Conservation (phyloP, 495 filamentous ascomycete genomes). For the Rusavskia elegans region DNA sequence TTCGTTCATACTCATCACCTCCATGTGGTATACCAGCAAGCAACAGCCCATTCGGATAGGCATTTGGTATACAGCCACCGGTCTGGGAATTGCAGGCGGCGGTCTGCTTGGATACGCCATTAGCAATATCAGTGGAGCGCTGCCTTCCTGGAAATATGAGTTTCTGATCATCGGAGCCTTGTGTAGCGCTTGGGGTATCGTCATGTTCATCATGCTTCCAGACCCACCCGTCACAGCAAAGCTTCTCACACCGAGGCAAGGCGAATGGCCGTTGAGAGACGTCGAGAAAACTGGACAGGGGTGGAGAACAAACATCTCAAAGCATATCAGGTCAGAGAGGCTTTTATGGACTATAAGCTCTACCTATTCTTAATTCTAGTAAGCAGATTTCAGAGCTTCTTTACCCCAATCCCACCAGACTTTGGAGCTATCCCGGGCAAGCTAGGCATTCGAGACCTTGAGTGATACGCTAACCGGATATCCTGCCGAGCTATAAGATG, state of each 20-base stretch:
- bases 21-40: constrained; percentile 35
- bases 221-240: constrained; percentile 46
- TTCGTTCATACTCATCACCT: constrained; percentile 23
- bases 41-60: constrained; percentile 45
- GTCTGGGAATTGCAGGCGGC: constrained; percentile 40
- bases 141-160: constrained; percentile 42
- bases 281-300: constrained; percentile 46
- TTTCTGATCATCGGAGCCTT: constrained; percentile 36
- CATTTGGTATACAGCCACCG: constrained; percentile 44
- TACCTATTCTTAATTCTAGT: constrained; percentile 42
- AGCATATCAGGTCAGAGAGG: constrained; percentile 39
- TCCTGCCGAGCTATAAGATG: too few relatives aligned
- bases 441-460: too few relatives aligned
- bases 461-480: too few relatives aligned
- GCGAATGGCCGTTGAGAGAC: constrained; percentile 38
- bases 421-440: too few relatives aligned
- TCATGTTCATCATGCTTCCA: constrained; percentile 43
- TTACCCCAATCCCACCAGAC: too few relatives aligned
- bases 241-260: constrained; percentile 41
- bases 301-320: constrained; percentile 51
- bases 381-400: too few relatives aligned
- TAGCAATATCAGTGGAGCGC: constrained; percentile 33
- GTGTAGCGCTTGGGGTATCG: constrained; percentile 38
- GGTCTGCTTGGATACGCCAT: constrained; percentile 45
- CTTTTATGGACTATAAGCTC: constrained; percentile 42